Percentiles rank a stretch among this genome's conserved stretches.
Conservation (phyloP, 176 grass and related monocot genomes). For the Phyllostachys edulis region DNA sequence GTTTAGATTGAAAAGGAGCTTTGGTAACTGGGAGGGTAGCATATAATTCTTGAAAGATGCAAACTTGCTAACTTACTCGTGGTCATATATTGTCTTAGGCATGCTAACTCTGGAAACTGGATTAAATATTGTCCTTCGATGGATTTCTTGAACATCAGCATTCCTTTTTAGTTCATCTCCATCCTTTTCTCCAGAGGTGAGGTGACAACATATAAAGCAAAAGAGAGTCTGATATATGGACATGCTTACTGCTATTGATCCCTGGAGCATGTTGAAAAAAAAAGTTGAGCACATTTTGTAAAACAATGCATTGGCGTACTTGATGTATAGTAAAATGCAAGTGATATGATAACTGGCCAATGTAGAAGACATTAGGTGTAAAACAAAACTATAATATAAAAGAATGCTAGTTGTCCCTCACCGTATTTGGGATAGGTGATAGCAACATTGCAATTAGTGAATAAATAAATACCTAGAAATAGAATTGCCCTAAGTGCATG, state of each 20-base stretch:
- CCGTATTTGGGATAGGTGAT: not conserved
- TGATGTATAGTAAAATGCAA: constrained; percentile 24
- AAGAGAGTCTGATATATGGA: constrained; percentile 90
- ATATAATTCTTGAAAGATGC: constrained; percentile 7
- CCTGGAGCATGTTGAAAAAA: constrained; percentile 58
- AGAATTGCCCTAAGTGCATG: not conserved
- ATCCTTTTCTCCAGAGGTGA: constrained; percentile 88
- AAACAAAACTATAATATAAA: constrained; percentile 17
- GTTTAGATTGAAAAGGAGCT: not conserved
- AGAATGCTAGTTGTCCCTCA: not conserved
- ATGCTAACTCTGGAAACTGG: constrained; percentile 48
- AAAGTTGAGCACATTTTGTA: constrained; percentile 7
- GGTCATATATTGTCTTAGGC: constrained; percentile 82
- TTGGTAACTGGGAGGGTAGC: not conserved
- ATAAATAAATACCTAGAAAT: not conserved
- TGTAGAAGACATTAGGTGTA: not conserved
- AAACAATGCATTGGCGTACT: not conserved
- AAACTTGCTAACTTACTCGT: constrained; percentile 63
- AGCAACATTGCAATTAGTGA: not conserved
- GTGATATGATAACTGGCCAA: not conserved
- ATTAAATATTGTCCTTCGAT: constrained; percentile 80
- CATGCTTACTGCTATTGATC: constrained; percentile 98
- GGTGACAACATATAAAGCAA: constrained; percentile 93
- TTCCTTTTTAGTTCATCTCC: constrained; percentile 87
- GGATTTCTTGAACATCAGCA: constrained; percentile 93